phyloP scores from a whole-genome alignment of 768 basidiomycete genomes.

The Pholiota molesta region DNA sequence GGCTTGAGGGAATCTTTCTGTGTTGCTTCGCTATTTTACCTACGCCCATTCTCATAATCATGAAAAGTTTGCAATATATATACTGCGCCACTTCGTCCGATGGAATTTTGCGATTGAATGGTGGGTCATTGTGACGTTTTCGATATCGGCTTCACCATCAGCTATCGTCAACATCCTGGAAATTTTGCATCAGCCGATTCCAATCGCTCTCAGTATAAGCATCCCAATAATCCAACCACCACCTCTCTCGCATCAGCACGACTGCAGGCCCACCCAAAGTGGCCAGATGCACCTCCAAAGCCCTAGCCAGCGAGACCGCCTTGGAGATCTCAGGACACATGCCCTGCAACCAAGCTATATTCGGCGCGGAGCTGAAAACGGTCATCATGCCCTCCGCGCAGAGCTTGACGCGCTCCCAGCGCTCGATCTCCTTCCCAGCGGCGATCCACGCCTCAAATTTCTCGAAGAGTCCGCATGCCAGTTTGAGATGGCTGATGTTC shows the following conservation, averaged over 20 bases:
- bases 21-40: too few relatives aligned
- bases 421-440: slow-evolving; percentile 23
- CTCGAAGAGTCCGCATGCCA: slow-evolving; percentile 29
- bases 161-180: slow-evolving; percentile 10
- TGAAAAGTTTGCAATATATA: too few relatives aligned
- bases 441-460: slow-evolving; percentile 29
- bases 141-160: too few relatives aligned
- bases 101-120: too few relatives aligned
- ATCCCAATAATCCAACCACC: slow-evolving; percentile 32
- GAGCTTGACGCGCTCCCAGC: slow-evolving; percentile 31
- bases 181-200: slow-evolving; percentile 19
- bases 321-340: slow-evolving; percentile 25
- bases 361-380: slow-evolving; percentile 25
- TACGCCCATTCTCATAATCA: too few relatives aligned
- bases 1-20: too few relatives aligned
- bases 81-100: too few relatives aligned
- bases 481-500: slow-evolving; percentile 22
- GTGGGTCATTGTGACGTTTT: too few relatives aligned
- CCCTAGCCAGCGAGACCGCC: slow-evolving; percentile 19
- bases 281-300: slow-evolving; percentile 20
- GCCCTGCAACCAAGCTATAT: slow-evolving; percentile 18
- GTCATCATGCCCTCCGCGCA: slow-evolving; percentile 34
- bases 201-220: slow-evolving; percentile 26
- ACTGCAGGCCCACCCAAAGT: slow-evolving; percentile 23
- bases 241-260: slow-evolving; percentile 22